Base-by-base conservation (phyloP, 768 basidiomycete genomes). In the Pholiota conissans region DNA sequence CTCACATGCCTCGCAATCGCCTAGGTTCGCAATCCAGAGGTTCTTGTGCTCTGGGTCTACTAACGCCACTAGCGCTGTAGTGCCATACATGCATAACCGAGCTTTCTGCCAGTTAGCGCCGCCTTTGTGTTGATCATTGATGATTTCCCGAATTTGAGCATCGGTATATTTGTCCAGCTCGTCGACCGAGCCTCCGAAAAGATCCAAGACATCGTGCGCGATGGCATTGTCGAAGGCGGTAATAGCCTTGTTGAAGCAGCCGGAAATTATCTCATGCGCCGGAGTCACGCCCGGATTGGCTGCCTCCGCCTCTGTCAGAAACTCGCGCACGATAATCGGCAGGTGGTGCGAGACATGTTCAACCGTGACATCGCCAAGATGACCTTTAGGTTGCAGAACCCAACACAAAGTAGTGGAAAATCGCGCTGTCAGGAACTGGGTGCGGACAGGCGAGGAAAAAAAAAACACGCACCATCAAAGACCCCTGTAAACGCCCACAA, bases 1-100 rank as follows among this genome's bases (percentile, higher is more conserved):
- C 86, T 61, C 61, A 89, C 89, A 77, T 59, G 88, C 88, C 77
- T 89, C 86, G 68, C 88, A 91, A 66, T 92, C 90, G 13, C 90
- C 90, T 26, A 92, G 76, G 65, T 91, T 91, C 5, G 89, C 90
- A 47, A 91, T 73, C 90, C 90, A 92, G 20, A 91, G 73, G 60
- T 90, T 83, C 65, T 81, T 76, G 60, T 82, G 80, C 18, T 83
- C 76, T 32, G 89, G 87, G 72, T 91, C 89, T 39, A 87, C 79
- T 34, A 92, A 77, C 8, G 90, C 81, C 39, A 91, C 80, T 29
- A 91, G 79, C 5, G 86, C 89, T 2, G 90, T 91, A 0, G 86
- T 89, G 20, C 90, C 90, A 63, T 90, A 88, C 83, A 92, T 89
- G 66, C 87, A 88, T 49, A 89, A 76, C 49, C 86, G 73, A 18